These are phyloP conservation scores for Lactarius hatsudake DNA, from an alignment of 768 basidiomycete species.

Conservation along the genomic window DNA sequence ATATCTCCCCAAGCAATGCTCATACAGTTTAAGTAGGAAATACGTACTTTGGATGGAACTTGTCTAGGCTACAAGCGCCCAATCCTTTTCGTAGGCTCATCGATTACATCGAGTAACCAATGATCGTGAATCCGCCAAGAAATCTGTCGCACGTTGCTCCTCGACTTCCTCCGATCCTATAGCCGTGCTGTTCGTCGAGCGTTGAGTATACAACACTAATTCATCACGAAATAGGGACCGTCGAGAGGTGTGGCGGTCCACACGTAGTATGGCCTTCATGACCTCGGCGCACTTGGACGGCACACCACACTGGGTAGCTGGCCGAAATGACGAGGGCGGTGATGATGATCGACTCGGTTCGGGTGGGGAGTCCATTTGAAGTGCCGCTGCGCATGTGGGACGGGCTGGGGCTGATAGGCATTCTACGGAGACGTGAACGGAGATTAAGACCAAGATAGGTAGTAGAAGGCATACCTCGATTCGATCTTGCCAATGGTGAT, in stretches of 20 bases:
- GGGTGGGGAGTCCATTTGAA: not conserved
- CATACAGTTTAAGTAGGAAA: too few species aligned
- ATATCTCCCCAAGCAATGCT: conserved; percentile 43
- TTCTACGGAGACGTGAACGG: conserved; percentile 40
- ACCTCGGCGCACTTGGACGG: conserved; percentile 72
- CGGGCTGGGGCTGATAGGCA: conserved; percentile 59
- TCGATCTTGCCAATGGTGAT: too few species aligned
- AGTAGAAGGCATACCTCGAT: too few species aligned
- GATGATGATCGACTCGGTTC: conserved; percentile 37
- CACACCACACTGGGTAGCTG: conserved; percentile 38
- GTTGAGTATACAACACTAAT: conserved; percentile 17
- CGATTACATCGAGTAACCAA: conserved; percentile 40
- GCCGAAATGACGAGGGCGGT: conserved; percentile 30
- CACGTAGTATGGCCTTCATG: conserved; percentile 71
- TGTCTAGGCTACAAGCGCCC: too few species aligned
- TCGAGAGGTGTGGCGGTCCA: conserved; percentile 59
- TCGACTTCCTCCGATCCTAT: not conserved
- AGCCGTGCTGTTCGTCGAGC: not conserved
- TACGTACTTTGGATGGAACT: too few species aligned
- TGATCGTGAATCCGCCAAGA: conserved; percentile 45
- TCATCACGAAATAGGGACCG: conserved; percentile 19
- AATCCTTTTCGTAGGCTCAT: conserved; percentile 48
- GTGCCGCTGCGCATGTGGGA: conserved; percentile 57
- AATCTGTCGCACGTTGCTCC: conserved; percentile 33
- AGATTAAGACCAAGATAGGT: too few species aligned